Conservation (phyloP, 495 filamentous ascomycete species). For the Lepidopterella palustris region DNA sequence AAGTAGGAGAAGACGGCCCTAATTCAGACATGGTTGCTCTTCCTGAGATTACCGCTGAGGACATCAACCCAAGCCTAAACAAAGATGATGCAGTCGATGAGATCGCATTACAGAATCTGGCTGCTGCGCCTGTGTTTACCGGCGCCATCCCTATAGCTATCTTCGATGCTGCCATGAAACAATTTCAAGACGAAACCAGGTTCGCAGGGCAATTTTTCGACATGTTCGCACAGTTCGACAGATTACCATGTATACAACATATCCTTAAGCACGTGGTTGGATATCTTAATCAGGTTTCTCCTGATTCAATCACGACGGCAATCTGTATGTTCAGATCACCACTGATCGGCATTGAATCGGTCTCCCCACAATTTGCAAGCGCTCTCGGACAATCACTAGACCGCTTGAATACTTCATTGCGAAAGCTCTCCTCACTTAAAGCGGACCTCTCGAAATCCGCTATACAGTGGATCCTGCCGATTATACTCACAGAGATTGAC, state of each 20-base stretch:
- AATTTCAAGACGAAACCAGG: conserved; percentile 56
- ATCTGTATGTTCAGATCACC: conserved; percentile 67
- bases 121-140: conserved; percentile 71
- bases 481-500: conserved; percentile 4
- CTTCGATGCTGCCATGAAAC: conserved; percentile 79
- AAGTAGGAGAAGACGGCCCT: conserved; percentile 35
- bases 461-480: conserved; percentile 16
- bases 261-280: conserved; percentile 73
- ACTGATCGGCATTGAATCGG: conserved; percentile 55
- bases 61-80: conserved; percentile 55
- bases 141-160: conserved; percentile 90
- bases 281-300: conserved; percentile 51
- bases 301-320: conserved; percentile 52
- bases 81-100: conserved; percentile 48
- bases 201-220: conserved; percentile 73
- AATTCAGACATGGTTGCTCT: conserved; percentile 52
- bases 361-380: conserved; percentile 64
- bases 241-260: conserved; percentile 55
- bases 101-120: conserved; percentile 54
- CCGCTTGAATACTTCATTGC: conserved; percentile 43
- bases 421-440: conserved; percentile 9
- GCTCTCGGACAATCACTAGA: conserved; percentile 59
- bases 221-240: conserved; percentile 62
- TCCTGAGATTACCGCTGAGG: conserved; percentile 56
- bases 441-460: conserved; percentile 15